Evolutionary conservation across 495 filamentous ascomycete genomes (phyloP).

Genomic region (Penicillium dipodomyicola): DNA sequence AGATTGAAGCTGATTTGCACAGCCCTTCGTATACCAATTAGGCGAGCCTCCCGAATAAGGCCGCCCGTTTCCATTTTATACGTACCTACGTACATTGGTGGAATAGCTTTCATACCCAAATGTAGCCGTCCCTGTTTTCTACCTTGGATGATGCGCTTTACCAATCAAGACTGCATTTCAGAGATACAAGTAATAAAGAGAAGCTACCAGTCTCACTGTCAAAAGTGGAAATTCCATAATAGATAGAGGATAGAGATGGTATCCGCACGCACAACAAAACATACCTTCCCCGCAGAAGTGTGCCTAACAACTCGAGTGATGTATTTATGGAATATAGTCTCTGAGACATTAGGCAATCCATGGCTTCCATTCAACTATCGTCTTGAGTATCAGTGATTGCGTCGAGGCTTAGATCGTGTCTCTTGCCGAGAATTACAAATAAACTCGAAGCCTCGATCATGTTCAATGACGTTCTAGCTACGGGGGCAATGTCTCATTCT

Average conservation of each 20-base stretch:
- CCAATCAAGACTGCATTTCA: not conserved
- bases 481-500: not conserved
- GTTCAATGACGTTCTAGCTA: not conserved
- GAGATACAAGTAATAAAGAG: not conserved
- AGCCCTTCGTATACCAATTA: slow-evolving; percentile 1
- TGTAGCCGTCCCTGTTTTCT: not conserved
- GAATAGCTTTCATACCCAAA: not conserved
- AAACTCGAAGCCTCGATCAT: not conserved
- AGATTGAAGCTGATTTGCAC: not conserved
- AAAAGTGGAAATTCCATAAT: not conserved
- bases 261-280: not conserved
- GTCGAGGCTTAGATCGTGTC: not conserved
- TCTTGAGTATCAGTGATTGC: not conserved
- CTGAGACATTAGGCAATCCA: not conserved
- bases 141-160: not conserved
- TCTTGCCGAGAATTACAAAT: not conserved
- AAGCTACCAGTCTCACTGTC: not conserved
- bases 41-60: not conserved
- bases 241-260: not conserved
- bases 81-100: not conserved
- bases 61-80: not conserved
- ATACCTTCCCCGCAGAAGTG: not conserved
- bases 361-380: not conserved
- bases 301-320: not conserved
- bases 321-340: not conserved